Evolutionary conservation across 2,329 filamentous ascomycete genomes (phyloP), one percentile per base, ranked within the genome.

Genomic region (Corynespora cassiicola): DNA sequence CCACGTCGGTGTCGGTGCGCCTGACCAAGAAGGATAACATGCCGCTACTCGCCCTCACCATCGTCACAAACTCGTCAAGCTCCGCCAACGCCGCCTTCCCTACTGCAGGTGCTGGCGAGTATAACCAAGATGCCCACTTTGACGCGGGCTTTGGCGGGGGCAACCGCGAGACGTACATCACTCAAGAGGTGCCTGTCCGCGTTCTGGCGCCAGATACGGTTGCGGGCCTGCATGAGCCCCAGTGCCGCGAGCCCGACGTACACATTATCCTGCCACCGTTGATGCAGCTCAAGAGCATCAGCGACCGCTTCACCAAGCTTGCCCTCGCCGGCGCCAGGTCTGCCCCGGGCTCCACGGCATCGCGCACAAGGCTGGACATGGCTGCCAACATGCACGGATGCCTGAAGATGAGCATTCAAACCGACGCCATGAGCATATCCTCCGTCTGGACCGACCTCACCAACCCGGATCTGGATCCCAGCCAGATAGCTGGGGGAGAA

Each of bases 301-400:
- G 90, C 4, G 94, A 99, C 67, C 85, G 94, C 36, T 97, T 97
- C 71, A 97, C 90, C 26, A 92, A 88, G 61, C 81, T 97, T 3
- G 89, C 65, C 1, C 41, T 67, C 3, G 56, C 52, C 17, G 64
- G 63, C 12, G 54, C 54, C 14, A 67, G 58, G 31, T 63, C 72
- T 17, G 71, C 73, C 11, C 47, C 58, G 6, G 54, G 60, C 3
- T 57, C 60, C 35, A 64, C 48, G 7, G 38, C 54, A 5, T 34
- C 53, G 7, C 50, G 58, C 16, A 65, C 63, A 12, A 88, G 90
- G 58, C 75, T 99, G 3, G 90, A 96, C 65, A 73, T 97, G 27
- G 86, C 86, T 36, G 94, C 91, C 19, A 99, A 96, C 68, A 96
- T 96, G 90, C 88, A 95, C 68, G 94, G 94, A 14, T 85, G 84